Conservation (phyloP, 805 yeast genomes). For the Teunomyces stri region DNA sequence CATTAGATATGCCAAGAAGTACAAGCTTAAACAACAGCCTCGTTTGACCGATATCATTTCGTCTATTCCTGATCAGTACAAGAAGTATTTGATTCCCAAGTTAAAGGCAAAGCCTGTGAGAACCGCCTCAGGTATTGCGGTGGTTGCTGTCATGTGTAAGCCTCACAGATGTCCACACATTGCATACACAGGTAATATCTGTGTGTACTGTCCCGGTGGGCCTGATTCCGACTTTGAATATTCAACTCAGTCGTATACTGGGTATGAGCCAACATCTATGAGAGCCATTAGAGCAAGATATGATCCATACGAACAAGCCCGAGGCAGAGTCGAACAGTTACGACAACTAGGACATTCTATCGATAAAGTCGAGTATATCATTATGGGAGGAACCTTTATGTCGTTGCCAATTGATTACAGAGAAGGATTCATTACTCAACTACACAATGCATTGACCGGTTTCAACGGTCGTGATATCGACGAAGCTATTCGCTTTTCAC, state of each 20-base stretch:
- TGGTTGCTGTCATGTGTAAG: slow-evolving; percentile 98
- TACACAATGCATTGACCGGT: slow-evolving; percentile 95
- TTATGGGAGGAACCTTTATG: slow-evolving; percentile 99
- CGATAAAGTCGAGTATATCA: slow-evolving; percentile 95
- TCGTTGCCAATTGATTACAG: slow-evolving; percentile 86
- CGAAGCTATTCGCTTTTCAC: slow-evolving; percentile 88
- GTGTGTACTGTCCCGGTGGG: slow-evolving; percentile 99
- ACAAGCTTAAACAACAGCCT: slow-evolving; percentile 89
- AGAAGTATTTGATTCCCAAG: slow-evolving; percentile 86
- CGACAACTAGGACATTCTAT: slow-evolving; percentile 94
- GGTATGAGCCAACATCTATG: slow-evolving; percentile 98
- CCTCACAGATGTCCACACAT: slow-evolving; percentile 99
- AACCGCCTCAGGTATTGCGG: slow-evolving; percentile 98
- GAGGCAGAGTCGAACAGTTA: slow-evolving; percentile 95
- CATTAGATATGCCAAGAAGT: slow-evolving; percentile 80
- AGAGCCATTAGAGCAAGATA: slow-evolving; percentile 98
- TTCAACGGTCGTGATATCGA: slow-evolving; percentile 82
- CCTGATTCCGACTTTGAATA: slow-evolving; percentile 98
- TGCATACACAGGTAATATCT: slow-evolving; percentile 97
- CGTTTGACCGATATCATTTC: slow-evolving; percentile 91
- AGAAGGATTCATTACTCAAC: slow-evolving; percentile 80
- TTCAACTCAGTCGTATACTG: slow-evolving; percentile 96
- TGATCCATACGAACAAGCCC: slow-evolving; percentile 97
- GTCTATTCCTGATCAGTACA: slow-evolving; percentile 94
- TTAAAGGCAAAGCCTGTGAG: slow-evolving; percentile 98